These are phyloP conservation scores for Colletotrichum sp. DNA, from an alignment of 2,329 filamentous ascomycete species.

Conservation along the genomic window DNA sequence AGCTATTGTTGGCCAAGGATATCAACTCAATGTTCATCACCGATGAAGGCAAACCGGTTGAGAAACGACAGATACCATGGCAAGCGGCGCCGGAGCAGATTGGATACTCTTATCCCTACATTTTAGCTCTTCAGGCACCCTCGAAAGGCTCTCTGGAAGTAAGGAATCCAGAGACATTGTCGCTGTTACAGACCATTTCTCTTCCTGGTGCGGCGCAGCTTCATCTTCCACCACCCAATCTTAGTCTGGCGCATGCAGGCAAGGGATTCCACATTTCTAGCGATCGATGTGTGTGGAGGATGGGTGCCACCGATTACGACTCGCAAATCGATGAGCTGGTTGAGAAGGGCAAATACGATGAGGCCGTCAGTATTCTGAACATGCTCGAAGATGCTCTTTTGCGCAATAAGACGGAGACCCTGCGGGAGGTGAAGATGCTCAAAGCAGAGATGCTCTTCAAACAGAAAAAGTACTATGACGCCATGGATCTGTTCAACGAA, in stretches of 20 bases:
- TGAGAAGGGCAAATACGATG: conserved; percentile 76
- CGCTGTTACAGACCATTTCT: conserved; percentile 83
- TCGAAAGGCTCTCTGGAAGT: conserved; percentile 88
- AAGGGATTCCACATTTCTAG: conserved; percentile 96
- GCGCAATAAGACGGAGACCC: conserved; percentile 78
- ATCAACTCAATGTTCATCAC: conserved; percentile 95
- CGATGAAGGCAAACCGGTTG: conserved; percentile 78
- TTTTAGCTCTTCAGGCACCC: conserved; percentile 83
- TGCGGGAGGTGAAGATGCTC: conserved; percentile 87
- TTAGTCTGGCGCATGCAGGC: conserved; percentile 92
- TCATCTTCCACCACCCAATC: conserved; percentile 90
- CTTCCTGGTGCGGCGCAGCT: conserved; percentile 83
- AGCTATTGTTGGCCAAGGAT: conserved; percentile 95
- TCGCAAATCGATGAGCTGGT: conserved; percentile 86
- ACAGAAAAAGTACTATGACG: conserved; percentile 80
- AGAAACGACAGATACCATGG: conserved; percentile 93
- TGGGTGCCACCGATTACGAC: conserved; percentile 92
- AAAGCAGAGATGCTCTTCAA: conserved; percentile 89
- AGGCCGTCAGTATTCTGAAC: conserved; percentile 85
- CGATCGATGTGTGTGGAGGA: conserved; percentile 92
- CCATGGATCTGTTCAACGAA: conserved; percentile 85
- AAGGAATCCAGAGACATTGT: conserved; percentile 89
- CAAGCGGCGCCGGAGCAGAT: conserved; percentile 84
- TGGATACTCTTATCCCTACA: conserved; percentile 96
- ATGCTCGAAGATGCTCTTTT: conserved; percentile 94